Evolutionary conservation across 495 filamentous ascomycete species (phyloP), one percentile per base, ranked within the genome.

Genomic region (Beverwykella pulmonaria): DNA sequence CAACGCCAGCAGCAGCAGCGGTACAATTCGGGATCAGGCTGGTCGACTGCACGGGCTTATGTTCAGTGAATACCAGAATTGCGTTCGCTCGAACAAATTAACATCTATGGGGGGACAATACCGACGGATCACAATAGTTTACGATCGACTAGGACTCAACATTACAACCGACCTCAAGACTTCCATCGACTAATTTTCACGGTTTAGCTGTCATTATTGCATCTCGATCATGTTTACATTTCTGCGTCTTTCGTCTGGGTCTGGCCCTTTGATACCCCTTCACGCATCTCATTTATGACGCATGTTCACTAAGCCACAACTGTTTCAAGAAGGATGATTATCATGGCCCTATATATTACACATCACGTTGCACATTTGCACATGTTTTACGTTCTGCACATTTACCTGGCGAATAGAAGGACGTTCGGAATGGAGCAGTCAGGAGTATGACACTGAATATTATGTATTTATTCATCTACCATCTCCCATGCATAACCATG

Each of bases 241-340:
- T 41, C 30, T 44, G 12, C 32, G 19, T 2, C 10, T 39, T 23
- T 57, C 25, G n/a, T 41, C 15, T 26, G 30, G 53, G 53, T 39
- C 52, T 20, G 61, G 50, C 61, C 52, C 15, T 64, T 39, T 64
- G 61, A 64, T 68, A 68, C 65, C 65, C 63, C 65, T 68, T 54
- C 32, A 41, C 34, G 53, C 53, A 57, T 57, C 30, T 41, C 32
- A 34, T 54, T 54, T 32, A 54, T 10, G 17, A 36, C 52, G 27
- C 27, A 54, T 54, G n/a, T 54, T n/a, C n/a, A 30, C 52, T 23
- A 52, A 20, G 6, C 6, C 48, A 52, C 48, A n/a, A 52, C n/a
- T 14, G 17, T 44, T 44, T 44, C 3, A 44, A 44, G 39, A 44
- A 34, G 30, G 4, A 34, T 34, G 5, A 34, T 12, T 34, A 34